Percentiles rank a stretch among this genome's conserved stretches.
phyloP scores from a whole-genome alignment of 1,139 yeast genomes.

The Saccharomyces hybrid region DNA sequence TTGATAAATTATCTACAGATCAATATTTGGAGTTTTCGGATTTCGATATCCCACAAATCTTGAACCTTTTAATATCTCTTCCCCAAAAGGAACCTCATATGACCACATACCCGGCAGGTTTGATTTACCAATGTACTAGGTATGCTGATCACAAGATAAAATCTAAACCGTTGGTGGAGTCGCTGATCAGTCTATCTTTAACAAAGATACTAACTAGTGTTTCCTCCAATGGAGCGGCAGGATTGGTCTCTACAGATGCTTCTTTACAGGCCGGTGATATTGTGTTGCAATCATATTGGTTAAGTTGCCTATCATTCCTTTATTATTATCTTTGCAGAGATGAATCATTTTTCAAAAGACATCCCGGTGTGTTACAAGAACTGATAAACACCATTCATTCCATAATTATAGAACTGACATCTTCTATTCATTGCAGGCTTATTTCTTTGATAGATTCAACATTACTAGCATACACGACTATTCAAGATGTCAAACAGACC shows the following conservation, averaged over 20 bases:
- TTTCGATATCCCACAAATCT: constrained; percentile 53
- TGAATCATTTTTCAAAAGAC: constrained; percentile 43
- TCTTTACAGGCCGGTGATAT: constrained; percentile 44
- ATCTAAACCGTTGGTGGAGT: constrained; percentile 47
- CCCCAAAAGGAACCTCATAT: constrained; percentile 42
- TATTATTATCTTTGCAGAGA: constrained; percentile 57
- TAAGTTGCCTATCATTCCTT: constrained; percentile 57
- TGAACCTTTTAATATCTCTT: constrained; percentile 48
- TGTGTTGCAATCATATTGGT: constrained; percentile 65
- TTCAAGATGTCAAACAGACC: constrained; percentile 52
- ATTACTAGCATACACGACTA: constrained; percentile 53
- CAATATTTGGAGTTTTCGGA: constrained; percentile 52
- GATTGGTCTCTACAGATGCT: constrained; percentile 26
- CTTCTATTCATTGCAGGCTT: constrained; percentile 56
- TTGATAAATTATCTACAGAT: constrained; percentile 27
- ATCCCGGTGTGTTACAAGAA: constrained; percentile 56
- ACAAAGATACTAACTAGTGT: constrained; percentile 56
- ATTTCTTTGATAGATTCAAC: constrained; percentile 54
- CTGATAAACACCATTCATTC: constrained; percentile 52
- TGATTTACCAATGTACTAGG: constrained; percentile 57
- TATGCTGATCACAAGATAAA: constrained; percentile 52
- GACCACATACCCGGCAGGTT: constrained; percentile 59
- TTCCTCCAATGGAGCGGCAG: constrained; percentile 32
- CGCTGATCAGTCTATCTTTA: constrained; percentile 52
- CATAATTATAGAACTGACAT: constrained; percentile 53